Percentiles rank a stretch among this genome's conserved stretches.
phyloP scores from a whole-genome alignment of 495 filamentous ascomycete species.

The Tuber brumale region DNA sequence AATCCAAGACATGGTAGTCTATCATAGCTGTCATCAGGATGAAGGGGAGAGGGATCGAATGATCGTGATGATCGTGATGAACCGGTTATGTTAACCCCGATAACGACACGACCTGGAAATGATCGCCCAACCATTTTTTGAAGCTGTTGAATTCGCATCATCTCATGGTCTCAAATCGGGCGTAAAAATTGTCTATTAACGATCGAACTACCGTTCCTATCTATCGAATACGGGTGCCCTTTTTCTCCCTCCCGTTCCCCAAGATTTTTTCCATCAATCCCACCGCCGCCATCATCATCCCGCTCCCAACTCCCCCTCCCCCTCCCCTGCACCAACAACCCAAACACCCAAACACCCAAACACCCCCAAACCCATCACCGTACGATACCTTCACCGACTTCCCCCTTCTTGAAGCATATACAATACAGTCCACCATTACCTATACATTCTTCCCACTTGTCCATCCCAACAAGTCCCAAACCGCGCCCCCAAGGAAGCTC shows the following conservation, averaged over 20 bases:
- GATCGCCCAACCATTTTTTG: not conserved
- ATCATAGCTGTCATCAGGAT: not conserved
- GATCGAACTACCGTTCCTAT: not conserved
- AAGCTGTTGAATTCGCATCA: not conserved
- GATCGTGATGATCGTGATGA: not conserved
- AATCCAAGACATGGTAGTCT: not conserved
- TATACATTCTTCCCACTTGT: not conserved
- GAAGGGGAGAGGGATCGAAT: not conserved
- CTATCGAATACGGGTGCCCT: not conserved
- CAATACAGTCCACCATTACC: not conserved
- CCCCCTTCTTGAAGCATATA: not conserved
- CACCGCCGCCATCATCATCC: not conserved
- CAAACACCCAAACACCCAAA: not conserved
- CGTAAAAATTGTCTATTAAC: slow-evolving; percentile 2
- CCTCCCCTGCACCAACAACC: not conserved
- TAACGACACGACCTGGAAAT: not conserved
- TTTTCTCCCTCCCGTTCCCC: not conserved
- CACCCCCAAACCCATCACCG: not conserved
- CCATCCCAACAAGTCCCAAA: not conserved
- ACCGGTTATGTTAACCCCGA: not conserved
- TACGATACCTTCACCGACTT: not conserved
- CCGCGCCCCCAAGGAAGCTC: not conserved
- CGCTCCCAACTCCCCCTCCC: not conserved
- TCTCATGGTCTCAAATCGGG: not conserved
- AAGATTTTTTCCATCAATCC: not conserved